Evolutionary conservation across 306 rosid genomes (phyloP).

Genomic region (Bauhinia variegata): DNA sequence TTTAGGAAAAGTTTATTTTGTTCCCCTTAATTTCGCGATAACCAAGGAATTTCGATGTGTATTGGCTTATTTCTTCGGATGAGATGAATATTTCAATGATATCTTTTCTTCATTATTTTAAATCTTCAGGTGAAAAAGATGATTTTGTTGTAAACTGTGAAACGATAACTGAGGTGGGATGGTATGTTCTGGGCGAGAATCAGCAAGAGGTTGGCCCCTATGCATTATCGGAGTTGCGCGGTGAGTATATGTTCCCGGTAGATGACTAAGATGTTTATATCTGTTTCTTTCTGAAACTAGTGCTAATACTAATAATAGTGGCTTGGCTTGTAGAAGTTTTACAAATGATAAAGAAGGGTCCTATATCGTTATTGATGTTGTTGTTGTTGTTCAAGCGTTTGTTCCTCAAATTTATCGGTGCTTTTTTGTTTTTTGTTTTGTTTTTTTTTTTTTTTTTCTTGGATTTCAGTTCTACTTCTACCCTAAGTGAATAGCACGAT

Average conservation of each 20-base stretch:
- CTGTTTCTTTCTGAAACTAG: slow-evolving; percentile 1
- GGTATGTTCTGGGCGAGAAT: slow-evolving; percentile 83
- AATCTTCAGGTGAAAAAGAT: slow-evolving; percentile 40
- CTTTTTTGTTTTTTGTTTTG: slow-evolving; percentile 39
- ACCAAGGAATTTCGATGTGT: neutral
- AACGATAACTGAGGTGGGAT: slow-evolving; percentile 56
- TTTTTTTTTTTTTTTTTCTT: slow-evolving; percentile 38
- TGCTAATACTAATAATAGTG: slow-evolving; percentile 8
- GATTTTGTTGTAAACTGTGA: neutral
- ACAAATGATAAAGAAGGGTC: slow-evolving; percentile 21
- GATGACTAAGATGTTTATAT: neutral
- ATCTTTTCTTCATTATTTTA: neutral
- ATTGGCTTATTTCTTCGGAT: neutral
- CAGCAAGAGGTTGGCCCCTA: slow-evolving; percentile 90
- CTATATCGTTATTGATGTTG: slow-evolving; percentile 16
- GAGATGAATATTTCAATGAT: neutral
- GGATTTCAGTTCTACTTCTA: slow-evolving; percentile 58
- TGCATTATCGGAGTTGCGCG: slow-evolving; percentile 71
- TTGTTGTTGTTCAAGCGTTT: neutral
- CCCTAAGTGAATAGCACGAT: slow-evolving; percentile 50
- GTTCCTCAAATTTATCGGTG: slow-evolving; percentile 9
- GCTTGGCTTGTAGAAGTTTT: neutral
- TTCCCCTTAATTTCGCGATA: no score
- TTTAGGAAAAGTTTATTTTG: no score
- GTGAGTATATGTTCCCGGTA: slow-evolving; percentile 52